Evolutionary conservation across 1,139 yeast genomes (phyloP).

Genomic region (Candida sojae): DNA sequence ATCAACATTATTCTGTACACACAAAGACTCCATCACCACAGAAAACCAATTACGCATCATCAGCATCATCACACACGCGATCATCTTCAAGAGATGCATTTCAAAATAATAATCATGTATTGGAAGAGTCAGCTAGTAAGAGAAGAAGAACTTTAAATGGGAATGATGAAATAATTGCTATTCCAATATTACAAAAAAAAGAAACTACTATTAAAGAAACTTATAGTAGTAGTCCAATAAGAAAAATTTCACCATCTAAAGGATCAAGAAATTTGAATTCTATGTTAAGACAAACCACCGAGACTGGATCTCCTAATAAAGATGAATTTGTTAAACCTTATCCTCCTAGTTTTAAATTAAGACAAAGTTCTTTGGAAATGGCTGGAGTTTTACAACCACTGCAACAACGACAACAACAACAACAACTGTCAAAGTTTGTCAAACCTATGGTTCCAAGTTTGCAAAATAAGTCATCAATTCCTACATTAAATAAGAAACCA

Average conservation of each 20-base stretch:
- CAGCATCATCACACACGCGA: not conserved
- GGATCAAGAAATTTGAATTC: constrained; percentile 41
- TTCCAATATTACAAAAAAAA: constrained; percentile 9
- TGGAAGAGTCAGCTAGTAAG: constrained; percentile 22
- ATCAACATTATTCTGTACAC: constrained; percentile 38
- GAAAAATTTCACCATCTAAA: constrained; percentile 41
- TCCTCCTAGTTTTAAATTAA: constrained; percentile 27
- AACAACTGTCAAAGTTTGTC: constrained; percentile 10
- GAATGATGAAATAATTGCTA: constrained; percentile 24
- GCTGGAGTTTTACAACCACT: constrained; percentile 31
- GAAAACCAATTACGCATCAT: constrained; percentile 2
- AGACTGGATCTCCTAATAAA: constrained; percentile 19
- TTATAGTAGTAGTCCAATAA: constrained; percentile 15
- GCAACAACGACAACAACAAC: constrained; percentile 15
- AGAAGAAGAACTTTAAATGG: constrained; percentile 39
- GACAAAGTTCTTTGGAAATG: constrained; percentile 34
- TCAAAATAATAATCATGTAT: not conserved
- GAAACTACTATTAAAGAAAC: constrained; percentile 3
- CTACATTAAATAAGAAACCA: constrained; percentile 16
- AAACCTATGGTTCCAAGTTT: constrained; percentile 18
- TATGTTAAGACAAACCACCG: constrained; percentile 23
- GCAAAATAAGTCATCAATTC: constrained; percentile 16
- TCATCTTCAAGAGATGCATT: not conserved
- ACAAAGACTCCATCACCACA: constrained; percentile 13
- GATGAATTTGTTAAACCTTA: constrained; percentile 26